phyloP scores from a whole-genome alignment of 306 rosid species.

The Trifolium pratense region DNA sequence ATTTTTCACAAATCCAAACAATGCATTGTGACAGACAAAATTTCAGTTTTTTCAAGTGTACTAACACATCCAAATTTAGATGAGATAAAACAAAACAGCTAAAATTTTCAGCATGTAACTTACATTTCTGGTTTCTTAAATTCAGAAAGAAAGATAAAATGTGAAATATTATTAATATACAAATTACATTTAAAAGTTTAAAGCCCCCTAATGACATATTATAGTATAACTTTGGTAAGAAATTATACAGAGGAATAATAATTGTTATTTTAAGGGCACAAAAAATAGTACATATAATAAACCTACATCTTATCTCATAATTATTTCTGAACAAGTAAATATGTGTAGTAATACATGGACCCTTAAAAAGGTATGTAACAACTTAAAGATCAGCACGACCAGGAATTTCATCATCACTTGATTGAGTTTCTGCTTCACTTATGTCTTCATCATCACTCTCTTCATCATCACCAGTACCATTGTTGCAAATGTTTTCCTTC shows the following conservation, averaged over 20 bases:
- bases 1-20: neutral
- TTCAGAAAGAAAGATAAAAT: constrained; percentile 3
- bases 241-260: constrained; percentile 41
- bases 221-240: constrained; percentile 16
- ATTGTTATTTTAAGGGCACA: constrained; percentile 49
- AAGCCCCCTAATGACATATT: constrained; percentile 13
- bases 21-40: neutral
- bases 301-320: constrained; percentile 50
- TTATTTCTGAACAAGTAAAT: constrained; percentile 44
- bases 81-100: neutral
- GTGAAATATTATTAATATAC: constrained; percentile 4
- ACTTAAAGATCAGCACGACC: constrained; percentile 81
- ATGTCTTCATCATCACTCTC: constrained; percentile 79
- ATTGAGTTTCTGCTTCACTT: constrained; percentile 71
- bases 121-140: constrained; percentile 2
- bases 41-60: neutral
- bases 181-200: neutral
- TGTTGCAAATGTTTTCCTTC: constrained; percentile 66
- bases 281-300: constrained; percentile 41
- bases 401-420: constrained; percentile 87
- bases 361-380: constrained; percentile 7
- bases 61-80: neutral
- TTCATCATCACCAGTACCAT: constrained; percentile 70
- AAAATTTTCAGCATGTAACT: neutral
- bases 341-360: constrained; percentile 52